These are phyloP conservation scores for Neonectria punicea DNA, from an alignment of 2,329 filamentous ascomycete genomes.

Conservation along the genomic window DNA sequence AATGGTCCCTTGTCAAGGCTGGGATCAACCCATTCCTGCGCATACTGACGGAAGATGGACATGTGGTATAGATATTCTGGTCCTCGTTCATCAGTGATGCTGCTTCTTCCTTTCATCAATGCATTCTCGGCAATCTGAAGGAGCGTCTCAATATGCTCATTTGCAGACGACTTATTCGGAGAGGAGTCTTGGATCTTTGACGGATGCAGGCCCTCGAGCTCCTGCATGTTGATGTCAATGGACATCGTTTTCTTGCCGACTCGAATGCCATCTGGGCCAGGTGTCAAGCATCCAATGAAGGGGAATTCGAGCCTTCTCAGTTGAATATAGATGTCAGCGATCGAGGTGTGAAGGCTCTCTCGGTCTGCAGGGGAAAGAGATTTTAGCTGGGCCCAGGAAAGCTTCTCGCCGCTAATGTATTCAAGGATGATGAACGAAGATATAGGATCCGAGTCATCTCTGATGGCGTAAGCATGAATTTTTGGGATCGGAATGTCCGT, in stretches of 20 bases:
- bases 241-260: background rate
- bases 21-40: background rate
- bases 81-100: background rate
- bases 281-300: background rate
- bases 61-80: background rate
- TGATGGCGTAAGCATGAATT: background rate
- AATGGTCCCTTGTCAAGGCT: background rate
- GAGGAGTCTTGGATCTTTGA: too few species aligned
- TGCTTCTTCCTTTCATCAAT: too few species aligned
- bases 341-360: background rate
- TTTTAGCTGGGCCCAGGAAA: background rate
- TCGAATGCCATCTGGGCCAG: background rate
- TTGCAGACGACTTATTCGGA: too few species aligned
- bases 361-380: background rate
- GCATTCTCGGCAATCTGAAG: too few species aligned
- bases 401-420: background rate
- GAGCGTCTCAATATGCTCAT: too few species aligned
- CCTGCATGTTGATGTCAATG: too few species aligned
- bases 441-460: background rate
- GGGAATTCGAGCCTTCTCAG: background rate
- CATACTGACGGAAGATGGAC: background rate
- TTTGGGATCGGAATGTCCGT: background rate
- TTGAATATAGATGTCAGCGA: background rate
- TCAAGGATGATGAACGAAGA: background rate
- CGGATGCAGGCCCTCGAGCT: too few species aligned